These are phyloP conservation scores for Endocalyx cinctus DNA, from an alignment of 2,329 filamentous ascomycete species.

Conservation along the genomic window DNA sequence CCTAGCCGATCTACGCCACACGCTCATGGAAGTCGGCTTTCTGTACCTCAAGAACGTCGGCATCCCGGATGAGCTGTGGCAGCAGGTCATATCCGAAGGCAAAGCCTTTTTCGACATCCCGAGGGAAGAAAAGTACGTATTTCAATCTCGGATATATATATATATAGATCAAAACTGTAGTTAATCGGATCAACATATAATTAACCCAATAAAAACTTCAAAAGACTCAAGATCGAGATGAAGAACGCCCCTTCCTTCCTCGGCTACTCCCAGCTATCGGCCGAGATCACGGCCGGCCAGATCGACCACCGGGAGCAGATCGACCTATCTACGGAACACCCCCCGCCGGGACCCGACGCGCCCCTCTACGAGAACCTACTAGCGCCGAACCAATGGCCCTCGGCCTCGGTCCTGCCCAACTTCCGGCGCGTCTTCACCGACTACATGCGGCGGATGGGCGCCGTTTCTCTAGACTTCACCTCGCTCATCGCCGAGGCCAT, in stretches of 20 bases:
- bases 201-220: not conserved
- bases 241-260: conserved; percentile 69
- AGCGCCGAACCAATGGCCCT: conserved; percentile 78
- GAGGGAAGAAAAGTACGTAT: conserved; percentile 63
- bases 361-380: conserved; percentile 72
- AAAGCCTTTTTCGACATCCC: conserved; percentile 74
- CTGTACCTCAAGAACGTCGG: conserved; percentile 79
- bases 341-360: conserved; percentile 54
- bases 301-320: conserved; percentile 83
- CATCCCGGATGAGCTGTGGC: conserved; percentile 60
- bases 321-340: conserved; percentile 77
- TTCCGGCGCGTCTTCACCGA: conserved; percentile 68
- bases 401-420: conserved; percentile 52
- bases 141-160: not conserved
- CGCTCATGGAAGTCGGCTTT: conserved; percentile 82
- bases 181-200: no score
- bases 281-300: conserved; percentile 68
- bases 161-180: not conserved
- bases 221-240: conserved; percentile 64
- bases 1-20: conserved; percentile 64
- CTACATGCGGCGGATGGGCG: conserved; percentile 73
- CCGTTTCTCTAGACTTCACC: conserved; percentile 69
- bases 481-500: conserved; percentile 82
- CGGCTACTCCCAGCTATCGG: conserved; percentile 61
- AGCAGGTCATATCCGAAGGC: conserved; percentile 62